Base-by-base conservation (phyloP, 2,329 filamentous ascomycete species). In the Diplodia corticola region DNA sequence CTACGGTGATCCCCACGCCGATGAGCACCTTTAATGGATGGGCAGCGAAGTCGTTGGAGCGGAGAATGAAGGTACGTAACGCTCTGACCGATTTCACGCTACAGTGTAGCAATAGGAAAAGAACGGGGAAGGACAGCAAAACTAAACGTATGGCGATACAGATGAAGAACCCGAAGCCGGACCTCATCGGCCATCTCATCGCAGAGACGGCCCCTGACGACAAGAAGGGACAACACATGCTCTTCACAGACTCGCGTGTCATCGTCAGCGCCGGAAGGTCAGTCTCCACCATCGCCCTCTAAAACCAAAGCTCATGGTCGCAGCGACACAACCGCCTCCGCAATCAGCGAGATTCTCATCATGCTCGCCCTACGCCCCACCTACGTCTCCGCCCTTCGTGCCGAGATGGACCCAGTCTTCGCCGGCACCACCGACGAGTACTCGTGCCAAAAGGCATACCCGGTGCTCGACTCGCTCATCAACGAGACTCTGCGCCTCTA, bases 271-370 rank as follows among this genome's bases (percentile, higher is more conserved):
- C 49, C 26, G 61, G 60, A 63, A 37, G 44, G 60, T 63, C 22
- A 63, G 60, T 13, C 50, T 44, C 15, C 48, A n/a, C 48, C 46
- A 12, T 33, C 6, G 1, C n/a, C 3, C 24, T 24, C 9, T 2
- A 12, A 22, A 53, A 35, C 3, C 17, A 53, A 28, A 40, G 9
- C 26, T 28, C 15, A n/a, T n/a, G n/a, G n/a, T 28, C n/a, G 22
- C 61, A 79, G 76, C 1, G 80, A 82, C 65, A 82, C 80, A 3
- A 81, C 79, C 3, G 80, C 79, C 1, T 81, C 79, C 9, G 75
- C 78, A 22, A 73, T 80, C 69, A 72, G 76, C 28, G 76, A 77
- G 10, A 77, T 74, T 2, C 75, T 82, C 68, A 81, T 80, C 74
- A 82, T 82, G 70, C 76, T 83, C 35, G 72, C 78, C 13, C 75